Percentiles rank a stretch among this genome's conserved stretches.
These are phyloP conservation scores for Trichoderma lentiforme DNA, from an alignment of 2,329 filamentous ascomycete species.

Conservation along the genomic window DNA sequence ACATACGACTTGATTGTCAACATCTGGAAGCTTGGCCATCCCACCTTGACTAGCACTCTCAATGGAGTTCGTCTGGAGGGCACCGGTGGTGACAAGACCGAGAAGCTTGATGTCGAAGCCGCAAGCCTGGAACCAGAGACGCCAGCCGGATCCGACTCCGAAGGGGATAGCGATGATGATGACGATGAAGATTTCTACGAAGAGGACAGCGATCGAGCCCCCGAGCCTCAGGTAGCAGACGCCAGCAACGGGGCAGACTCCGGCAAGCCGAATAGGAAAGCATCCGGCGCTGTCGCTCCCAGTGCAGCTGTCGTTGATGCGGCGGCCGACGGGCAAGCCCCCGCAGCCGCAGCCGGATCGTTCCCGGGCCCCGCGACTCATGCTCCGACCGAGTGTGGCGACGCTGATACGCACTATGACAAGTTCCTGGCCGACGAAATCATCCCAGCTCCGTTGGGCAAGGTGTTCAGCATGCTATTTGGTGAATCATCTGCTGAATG, in stretches of 20 bases:
- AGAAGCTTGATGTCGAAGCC: constrained; percentile 64
- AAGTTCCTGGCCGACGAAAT: constrained; percentile 81
- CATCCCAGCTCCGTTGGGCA: constrained; percentile 83
- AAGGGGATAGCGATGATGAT: constrained; percentile 56
- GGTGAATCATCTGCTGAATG: constrained; percentile 75
- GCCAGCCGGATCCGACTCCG: constrained; percentile 55
- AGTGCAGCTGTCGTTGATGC: constrained; percentile 50
- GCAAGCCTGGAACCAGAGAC: constrained; percentile 33
- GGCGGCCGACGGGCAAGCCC: constrained; percentile 44
- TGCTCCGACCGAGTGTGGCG: constrained; percentile 79
- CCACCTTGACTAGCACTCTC: constrained; percentile 82
- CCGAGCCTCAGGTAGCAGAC: constrained; percentile 51
- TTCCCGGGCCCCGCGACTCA: constrained; percentile 85
- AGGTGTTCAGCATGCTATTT: constrained; percentile 86
- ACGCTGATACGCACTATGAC: constrained; percentile 76
- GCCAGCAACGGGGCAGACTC: constrained; percentile 44
- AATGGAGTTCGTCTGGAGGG: constrained; percentile 84
- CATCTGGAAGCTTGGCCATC: constrained; percentile 97
- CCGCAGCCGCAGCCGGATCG: constrained; percentile 49
- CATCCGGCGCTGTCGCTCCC: constrained; percentile 53
- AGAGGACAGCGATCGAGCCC: constrained; percentile 73
- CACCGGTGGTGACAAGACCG: constrained; percentile 84
- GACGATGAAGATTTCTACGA: constrained; percentile 75
- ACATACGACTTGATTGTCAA: constrained; percentile 97
- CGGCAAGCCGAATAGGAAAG: constrained; percentile 69